Evolutionary conservation across 495 filamentous ascomycete species (phyloP).

Genomic region (Barbatosphaeria neglecta): DNA sequence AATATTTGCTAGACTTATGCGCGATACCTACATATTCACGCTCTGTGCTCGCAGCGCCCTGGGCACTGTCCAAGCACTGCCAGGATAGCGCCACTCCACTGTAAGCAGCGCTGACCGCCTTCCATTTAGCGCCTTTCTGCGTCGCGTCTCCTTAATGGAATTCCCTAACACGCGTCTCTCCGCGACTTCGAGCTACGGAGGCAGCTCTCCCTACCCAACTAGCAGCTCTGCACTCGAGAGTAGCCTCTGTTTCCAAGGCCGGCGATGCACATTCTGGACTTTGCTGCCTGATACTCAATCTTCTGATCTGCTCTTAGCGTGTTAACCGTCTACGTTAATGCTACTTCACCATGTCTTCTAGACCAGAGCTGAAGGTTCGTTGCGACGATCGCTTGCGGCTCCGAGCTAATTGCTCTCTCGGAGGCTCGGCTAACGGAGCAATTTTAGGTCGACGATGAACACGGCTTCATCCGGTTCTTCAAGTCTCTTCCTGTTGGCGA

Average conservation of each 20-base stretch:
- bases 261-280: too few species aligned
- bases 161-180: background rate
- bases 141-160: slow-evolving; percentile 1
- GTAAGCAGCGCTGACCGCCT: background rate
- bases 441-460: slow-evolving; percentile 81
- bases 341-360: slow-evolving; percentile 58
- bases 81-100: too few species aligned
- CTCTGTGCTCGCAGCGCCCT: too few species aligned
- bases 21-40: too few species aligned
- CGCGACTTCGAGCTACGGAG: background rate
- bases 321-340: background rate
- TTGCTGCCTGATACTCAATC: background rate
- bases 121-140: background rate
- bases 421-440: background rate
- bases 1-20: too few species aligned
- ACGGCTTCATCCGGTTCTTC: slow-evolving; percentile 91
- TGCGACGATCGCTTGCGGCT: background rate
- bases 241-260: too few species aligned
- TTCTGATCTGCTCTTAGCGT: background rate
- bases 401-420: background rate
- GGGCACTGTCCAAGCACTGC: too few species aligned
- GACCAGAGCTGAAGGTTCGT: slow-evolving; percentile 81
- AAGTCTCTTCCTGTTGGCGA: slow-evolving; percentile 61
- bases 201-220: background rate
- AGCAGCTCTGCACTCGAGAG: too few species aligned